Conservation (phyloP, 2,329 filamentous ascomycete genomes). For the Shiraia sp. region DNA sequence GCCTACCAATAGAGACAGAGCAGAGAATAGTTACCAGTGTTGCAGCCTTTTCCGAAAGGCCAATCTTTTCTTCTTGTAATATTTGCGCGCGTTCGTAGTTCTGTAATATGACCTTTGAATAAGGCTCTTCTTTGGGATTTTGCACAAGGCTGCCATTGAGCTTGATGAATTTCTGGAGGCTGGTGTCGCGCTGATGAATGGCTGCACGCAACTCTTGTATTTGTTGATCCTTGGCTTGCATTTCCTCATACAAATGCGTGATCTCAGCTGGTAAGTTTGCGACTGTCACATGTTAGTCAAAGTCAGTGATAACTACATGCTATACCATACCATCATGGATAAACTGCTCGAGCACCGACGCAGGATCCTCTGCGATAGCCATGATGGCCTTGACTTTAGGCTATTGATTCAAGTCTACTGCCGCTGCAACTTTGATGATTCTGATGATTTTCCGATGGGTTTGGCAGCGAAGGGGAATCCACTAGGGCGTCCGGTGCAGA, state of each 20-base stretch:
- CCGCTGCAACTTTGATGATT: conserved; percentile 20
- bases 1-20: neutral
- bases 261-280: conserved; percentile 83
- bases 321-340: conserved; percentile 62
- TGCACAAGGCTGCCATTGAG: conserved; percentile 71
- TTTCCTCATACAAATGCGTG: conserved; percentile 81
- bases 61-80: conserved; percentile 75
- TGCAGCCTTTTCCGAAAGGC: conserved; percentile 66
- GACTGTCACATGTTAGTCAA: conserved; percentile 48
- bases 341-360: conserved; percentile 78
- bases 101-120: conserved; percentile 68
- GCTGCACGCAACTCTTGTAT: conserved; percentile 70
- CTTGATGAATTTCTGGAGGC: conserved; percentile 82
- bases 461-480: conserved; percentile 10
- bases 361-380: conserved; percentile 60
- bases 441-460: conserved; percentile 21
- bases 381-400: conserved; percentile 17
- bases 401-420: neutral
- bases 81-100: conserved; percentile 71
- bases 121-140: conserved; percentile 74
- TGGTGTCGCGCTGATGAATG: conserved; percentile 72
- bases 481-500: conserved; percentile 4
- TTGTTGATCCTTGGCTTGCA: conserved; percentile 75
- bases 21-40: conserved; percentile 59
- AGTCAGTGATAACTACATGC: neutral